A percentile compares a stretch with the other conserved stretches of the same genome.
These are phyloP conservation scores for Aspergillus bridgeri DNA, from an alignment of 495 filamentous ascomycete genomes.

Conservation along the genomic window DNA sequence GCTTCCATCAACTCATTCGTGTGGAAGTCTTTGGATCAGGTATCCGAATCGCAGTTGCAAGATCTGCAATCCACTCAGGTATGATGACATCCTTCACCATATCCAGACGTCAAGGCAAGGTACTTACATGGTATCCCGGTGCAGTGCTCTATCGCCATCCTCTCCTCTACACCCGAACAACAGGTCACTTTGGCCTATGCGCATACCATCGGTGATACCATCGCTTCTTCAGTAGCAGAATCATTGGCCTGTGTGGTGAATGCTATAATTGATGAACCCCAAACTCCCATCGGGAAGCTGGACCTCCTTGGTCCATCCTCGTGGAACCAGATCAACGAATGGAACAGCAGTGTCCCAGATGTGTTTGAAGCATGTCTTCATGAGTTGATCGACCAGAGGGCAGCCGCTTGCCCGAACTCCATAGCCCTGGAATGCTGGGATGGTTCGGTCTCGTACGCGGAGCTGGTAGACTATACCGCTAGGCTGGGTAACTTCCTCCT, in stretches of 20 bases:
- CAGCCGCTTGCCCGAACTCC: constrained; percentile 10
- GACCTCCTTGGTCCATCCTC: constrained; percentile 13
- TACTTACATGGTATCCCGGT: background rate
- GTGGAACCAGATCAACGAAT: constrained; percentile 12
- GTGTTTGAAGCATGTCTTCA: constrained; percentile 14
- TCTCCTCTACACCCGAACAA: constrained; percentile 3
- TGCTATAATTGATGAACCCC: constrained; percentile 6
- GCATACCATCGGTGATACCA: constrained; percentile 8
- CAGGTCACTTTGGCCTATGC: constrained; percentile 10
- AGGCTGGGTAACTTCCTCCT: constrained; percentile 21
- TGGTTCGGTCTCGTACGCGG: constrained; percentile 14
- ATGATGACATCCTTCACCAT: background rate
- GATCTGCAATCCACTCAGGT: constrained; percentile 10
- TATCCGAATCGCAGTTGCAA: background rate
- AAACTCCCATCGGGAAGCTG: constrained; percentile 12
- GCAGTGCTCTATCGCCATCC: background rate
- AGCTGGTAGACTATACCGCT: constrained; percentile 19
- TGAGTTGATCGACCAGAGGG: constrained; percentile 12
- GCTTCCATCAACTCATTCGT: constrained; percentile 32
- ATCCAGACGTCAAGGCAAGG: background rate
- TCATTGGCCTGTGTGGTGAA: constrained; percentile 6
- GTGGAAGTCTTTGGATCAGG: constrained; percentile 9
- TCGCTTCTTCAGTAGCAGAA: constrained; percentile 10
- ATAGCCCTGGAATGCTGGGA: constrained; percentile 38
- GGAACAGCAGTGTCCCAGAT: constrained; percentile 10